Base-by-base conservation (phyloP, 371 early-diverging fungal species). In the Mortierella sp. region DNA sequence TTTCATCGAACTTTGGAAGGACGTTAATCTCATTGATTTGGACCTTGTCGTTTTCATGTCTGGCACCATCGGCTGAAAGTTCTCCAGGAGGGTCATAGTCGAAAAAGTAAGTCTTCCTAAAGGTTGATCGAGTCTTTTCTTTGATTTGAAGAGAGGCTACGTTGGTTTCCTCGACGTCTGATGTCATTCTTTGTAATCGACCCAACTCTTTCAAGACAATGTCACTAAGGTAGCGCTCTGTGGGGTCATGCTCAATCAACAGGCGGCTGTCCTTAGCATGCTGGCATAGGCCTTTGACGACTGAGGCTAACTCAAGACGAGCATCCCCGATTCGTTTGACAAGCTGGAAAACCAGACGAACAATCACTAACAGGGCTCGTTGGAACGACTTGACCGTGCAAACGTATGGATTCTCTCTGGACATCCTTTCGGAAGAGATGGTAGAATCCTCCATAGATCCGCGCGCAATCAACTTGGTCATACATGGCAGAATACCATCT, bases 1-100 rank as follows among this genome's bases (percentile, higher is more conserved):
- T 66, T 64, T 83, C 83, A 7, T 62, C 68, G 30, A 59, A 19
- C 4, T 84, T 83, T 16, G 86, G 83, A 12, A 81, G 50, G 28
- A 86, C 63, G 7, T 62, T 29, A 16, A 84, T 81, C 26, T 79
- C 52, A 19, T 48, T 25, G 44, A 83, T 70, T 28, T 74, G 65
- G 14, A 19, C 47, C 28, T 52, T 52, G 55, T 83, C 82, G 58
- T 84, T 83, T 72, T 80, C 76, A 62, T 84, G 84, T 1, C 71
- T 70, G 14, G 48, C 46, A 15, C 79, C 73, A 1, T 60, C 4
- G 0, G 23, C 19, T 1, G 70, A 74, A 1, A 57, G 53, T 29
- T 57, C 64, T 5, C 77, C 72, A 3, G 59, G 59, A n/a, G 59
- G 59, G 45, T 59, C 59, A 21, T 19, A 59, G 37, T 21, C 19